Conservation (phyloP, 2,329 filamentous ascomycete species). For the Aspergillus sp. region DNA sequence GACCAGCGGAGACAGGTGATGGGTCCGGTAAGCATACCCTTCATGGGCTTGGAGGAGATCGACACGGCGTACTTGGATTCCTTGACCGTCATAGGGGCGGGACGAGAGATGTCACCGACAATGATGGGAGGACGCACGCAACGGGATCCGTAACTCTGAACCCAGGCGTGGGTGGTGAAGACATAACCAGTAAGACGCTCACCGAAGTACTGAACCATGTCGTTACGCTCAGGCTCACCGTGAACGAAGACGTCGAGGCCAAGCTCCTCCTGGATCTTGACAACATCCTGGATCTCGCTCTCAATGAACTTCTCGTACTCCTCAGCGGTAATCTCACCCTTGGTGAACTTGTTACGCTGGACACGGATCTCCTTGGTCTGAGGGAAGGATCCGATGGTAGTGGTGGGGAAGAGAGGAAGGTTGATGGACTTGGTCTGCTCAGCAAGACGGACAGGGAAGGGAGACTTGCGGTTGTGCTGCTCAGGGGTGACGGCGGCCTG, state of each 20-base stretch:
- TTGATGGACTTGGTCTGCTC: slow-evolving; percentile 91
- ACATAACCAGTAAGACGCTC: slow-evolving; percentile 95
- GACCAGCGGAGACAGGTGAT: slow-evolving; percentile 99
- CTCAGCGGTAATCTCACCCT: slow-evolving; percentile 89
- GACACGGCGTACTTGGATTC: slow-evolving; percentile 98
- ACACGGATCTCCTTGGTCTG: slow-evolving; percentile 99
- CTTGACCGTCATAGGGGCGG: slow-evolving; percentile 98
- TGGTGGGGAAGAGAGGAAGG: slow-evolving; percentile 96
- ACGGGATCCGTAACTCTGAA: slow-evolving; percentile 96
- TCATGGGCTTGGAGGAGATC: slow-evolving; percentile 98
- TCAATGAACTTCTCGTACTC: slow-evolving; percentile 99
- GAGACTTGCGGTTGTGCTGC: slow-evolving; percentile 90
- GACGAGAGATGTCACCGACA: slow-evolving; percentile 97
- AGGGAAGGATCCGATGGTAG: slow-evolving; percentile 98
- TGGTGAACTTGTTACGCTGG: slow-evolving; percentile 97
- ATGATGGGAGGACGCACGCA: slow-evolving; percentile 98
- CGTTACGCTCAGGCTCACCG: slow-evolving; percentile 99
- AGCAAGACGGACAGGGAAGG: slow-evolving; percentile 81
- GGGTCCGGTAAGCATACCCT: slow-evolving; percentile 99
- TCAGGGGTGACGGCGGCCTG: slow-evolving; percentile 82
- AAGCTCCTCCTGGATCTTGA: slow-evolving; percentile 98
- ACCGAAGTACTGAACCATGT: slow-evolving; percentile 99
- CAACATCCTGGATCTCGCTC: slow-evolving; percentile 93
- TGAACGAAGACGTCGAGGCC: slow-evolving; percentile 96
- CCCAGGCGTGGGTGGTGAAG: slow-evolving; percentile 99